phyloP scores from a whole-genome alignment of 1,284 basidiomycete species.

The Rhodotorula sp. region DNA sequence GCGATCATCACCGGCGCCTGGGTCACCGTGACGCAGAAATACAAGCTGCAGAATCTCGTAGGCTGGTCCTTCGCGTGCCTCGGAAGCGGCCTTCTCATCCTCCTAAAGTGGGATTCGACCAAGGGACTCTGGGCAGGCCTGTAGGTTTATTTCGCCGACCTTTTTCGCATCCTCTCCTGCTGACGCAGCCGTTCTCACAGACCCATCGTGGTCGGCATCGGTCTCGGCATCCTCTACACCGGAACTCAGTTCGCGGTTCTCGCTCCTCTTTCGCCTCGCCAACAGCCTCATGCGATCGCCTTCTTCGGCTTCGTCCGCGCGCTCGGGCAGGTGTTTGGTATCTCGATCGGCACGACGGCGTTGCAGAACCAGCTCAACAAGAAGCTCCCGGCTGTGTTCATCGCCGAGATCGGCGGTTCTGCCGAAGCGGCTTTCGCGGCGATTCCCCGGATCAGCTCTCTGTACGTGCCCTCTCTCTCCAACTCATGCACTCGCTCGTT shows the following conservation, averaged over 20 bases:
- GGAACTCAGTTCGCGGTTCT: constrained; percentile 45
- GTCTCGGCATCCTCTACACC: constrained; percentile 37
- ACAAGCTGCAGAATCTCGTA: constrained; percentile 46
- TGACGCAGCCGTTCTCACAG: not conserved
- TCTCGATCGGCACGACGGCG: constrained; percentile 29
- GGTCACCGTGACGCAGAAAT: constrained; percentile 46
- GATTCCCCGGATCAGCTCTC: constrained; percentile 21
- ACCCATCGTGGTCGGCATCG: constrained; percentile 23
- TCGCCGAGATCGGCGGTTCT: not conserved
- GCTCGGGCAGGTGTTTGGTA: constrained; percentile 37
- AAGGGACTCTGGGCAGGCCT: constrained; percentile 39
- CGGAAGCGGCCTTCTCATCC: constrained; percentile 47
- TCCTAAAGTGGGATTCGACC: constrained; percentile 48
- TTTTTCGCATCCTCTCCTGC: not conserved
- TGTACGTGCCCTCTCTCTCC: constrained; percentile 12
- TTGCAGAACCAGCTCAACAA: constrained; percentile 21
- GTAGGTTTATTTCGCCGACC: not conserved
- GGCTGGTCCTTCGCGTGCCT: constrained; percentile 39
- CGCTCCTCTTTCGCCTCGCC: constrained; percentile 23
- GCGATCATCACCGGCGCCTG: constrained; percentile 38
- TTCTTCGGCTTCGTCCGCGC: constrained; percentile 23
- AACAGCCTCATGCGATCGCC: constrained; percentile 31
- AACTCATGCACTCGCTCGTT: not conserved
- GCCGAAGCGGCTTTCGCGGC: constrained; percentile 14
- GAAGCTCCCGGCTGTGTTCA: constrained; percentile 11